These are phyloP conservation scores for Penicillium concentricum DNA, from an alignment of 2,329 filamentous ascomycete genomes.

Conservation along the genomic window DNA sequence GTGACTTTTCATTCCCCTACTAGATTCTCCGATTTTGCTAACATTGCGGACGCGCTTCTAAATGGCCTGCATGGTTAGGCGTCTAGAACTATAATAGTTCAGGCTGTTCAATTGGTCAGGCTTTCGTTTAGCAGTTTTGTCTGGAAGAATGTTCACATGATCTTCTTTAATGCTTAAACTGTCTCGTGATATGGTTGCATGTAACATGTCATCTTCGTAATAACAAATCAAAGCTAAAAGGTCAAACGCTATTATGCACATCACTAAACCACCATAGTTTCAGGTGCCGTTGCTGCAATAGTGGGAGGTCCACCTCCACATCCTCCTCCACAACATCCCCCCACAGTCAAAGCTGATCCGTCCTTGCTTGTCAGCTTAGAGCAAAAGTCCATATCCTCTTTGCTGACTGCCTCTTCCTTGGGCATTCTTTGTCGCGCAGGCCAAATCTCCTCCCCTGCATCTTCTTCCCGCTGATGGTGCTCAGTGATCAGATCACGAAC, in stretches of 20 bases:
- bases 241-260: neutral
- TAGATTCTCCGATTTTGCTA: too few relatives aligned
- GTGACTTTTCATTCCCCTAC: too few relatives aligned
- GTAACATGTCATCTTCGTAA: neutral
- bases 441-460: conserved; percentile 52
- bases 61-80: neutral
- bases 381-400: conserved; percentile 35
- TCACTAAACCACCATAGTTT: conserved; percentile 18
- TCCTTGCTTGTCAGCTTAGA: conserved; percentile 18
- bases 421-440: conserved; percentile 46
- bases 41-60: neutral
- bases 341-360: neutral
- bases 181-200: neutral
- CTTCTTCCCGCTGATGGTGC: conserved; percentile 49
- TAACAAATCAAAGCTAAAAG: neutral
- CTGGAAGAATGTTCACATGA: neutral
- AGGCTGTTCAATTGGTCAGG: neutral
- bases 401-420: conserved; percentile 21
- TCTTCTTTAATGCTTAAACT: neutral
- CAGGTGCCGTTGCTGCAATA: conserved; percentile 8
- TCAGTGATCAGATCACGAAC: conserved; percentile 51
- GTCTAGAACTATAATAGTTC: neutral
- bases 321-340: conserved; percentile 22
- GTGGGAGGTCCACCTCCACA: conserved; percentile 13
- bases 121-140: neutral